phyloP scores from a whole-genome alignment of 139 green algal species.

The Chara braunii region DNA sequence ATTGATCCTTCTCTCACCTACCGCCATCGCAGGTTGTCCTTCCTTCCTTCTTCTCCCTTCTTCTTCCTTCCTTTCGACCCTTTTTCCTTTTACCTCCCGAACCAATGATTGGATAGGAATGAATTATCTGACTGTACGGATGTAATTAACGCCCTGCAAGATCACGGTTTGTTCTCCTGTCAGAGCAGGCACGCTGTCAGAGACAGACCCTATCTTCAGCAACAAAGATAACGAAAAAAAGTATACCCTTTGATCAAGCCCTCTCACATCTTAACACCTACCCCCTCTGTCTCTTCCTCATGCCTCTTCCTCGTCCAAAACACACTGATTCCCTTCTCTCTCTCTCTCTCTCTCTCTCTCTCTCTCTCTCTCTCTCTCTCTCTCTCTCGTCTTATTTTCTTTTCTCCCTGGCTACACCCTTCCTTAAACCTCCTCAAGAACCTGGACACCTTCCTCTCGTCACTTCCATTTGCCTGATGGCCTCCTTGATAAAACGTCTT shows the following conservation, averaged over 20 bases:
- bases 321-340: neutral
- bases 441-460: too few relatives aligned
- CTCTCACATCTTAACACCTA: neutral
- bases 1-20: neutral
- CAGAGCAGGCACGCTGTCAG: neutral
- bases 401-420: neutral
- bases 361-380: neutral
- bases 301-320: neutral
- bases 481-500: too few relatives aligned
- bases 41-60: neutral
- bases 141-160: neutral
- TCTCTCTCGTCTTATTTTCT: constrained; percentile 2
- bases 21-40: neutral
- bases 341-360: constrained; percentile 4
- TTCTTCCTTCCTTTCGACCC: neutral
- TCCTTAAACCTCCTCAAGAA: too few relatives aligned
- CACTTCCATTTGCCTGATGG: too few relatives aligned
- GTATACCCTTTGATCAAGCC: neutral
- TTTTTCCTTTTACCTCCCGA: neutral
- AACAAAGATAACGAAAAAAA: neutral
- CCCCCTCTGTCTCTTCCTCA: neutral
- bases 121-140: neutral
- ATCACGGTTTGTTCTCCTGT: neutral
- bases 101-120: neutral
- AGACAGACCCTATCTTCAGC: neutral